Percentiles rank a stretch among this genome's conserved stretches.
Evolutionary conservation across 306 rosid species (phyloP).

Genomic region (Medicago arabica): DNA sequence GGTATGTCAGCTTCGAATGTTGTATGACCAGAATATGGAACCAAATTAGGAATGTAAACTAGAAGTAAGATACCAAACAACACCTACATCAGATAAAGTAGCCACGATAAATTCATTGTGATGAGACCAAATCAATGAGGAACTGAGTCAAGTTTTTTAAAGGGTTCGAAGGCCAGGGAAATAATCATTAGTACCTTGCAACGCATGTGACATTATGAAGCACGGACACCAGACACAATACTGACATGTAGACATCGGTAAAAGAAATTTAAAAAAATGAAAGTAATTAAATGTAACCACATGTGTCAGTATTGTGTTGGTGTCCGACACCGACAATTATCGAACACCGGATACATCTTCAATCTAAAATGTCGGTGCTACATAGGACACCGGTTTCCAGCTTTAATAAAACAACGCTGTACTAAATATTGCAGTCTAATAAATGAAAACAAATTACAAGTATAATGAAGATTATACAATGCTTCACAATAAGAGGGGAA

Average conservation of each 20-base stretch:
- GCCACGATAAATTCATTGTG: constrained; percentile 6
- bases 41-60: constrained; percentile 72
- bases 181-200: neutral
- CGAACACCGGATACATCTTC: neutral
- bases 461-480: neutral
- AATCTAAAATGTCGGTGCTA: neutral
- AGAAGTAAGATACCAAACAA: constrained; percentile 72
- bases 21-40: constrained; percentile 66
- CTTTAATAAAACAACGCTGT: constrained; percentile 6
- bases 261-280: no score
- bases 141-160: neutral
- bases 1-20: constrained; percentile 52
- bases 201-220: constrained; percentile 11
- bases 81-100: constrained; percentile 56
- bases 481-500: constrained; percentile 1
- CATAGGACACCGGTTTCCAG: neutral
- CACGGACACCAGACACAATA: neutral
- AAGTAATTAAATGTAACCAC: no score
- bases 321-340: no score
- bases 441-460: constrained; percentile 15
- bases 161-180: neutral
- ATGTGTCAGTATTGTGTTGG: neutral
- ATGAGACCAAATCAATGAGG: neutral
- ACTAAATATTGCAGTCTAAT: neutral
- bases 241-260: neutral